phyloP scores from a whole-genome alignment of 768 basidiomycete species.

The Sarcodon sp. region DNA sequence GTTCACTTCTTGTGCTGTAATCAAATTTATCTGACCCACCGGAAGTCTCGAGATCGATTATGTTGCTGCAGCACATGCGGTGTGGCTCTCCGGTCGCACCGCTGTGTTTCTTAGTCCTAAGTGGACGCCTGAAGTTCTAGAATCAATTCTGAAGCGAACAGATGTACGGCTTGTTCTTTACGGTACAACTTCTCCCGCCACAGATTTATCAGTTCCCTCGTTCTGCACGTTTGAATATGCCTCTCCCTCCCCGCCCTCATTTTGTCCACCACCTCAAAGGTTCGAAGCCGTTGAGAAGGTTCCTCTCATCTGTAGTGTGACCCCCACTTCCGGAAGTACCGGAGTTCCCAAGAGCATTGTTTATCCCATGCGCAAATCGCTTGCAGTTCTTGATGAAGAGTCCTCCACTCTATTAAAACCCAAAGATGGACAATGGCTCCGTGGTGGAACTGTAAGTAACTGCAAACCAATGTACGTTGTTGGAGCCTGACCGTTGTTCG shows the following conservation, averaged over 20 bases:
- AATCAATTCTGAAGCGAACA: constrained; percentile 11
- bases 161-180: constrained; percentile 12
- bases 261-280: constrained; percentile 7
- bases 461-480: neutral
- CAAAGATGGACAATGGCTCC: constrained; percentile 19
- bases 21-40: neutral
- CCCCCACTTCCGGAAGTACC: constrained; percentile 17
- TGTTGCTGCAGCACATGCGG: constrained; percentile 16
- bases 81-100: constrained; percentile 15
- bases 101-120: constrained; percentile 17
- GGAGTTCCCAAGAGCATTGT: constrained; percentile 19
- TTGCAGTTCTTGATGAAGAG: constrained; percentile 14
- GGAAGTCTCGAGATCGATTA: constrained; percentile 17
- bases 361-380: constrained; percentile 15
- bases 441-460: constrained; percentile 16
- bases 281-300: constrained; percentile 10
- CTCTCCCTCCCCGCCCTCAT: constrained; percentile 3
- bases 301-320: constrained; percentile 15
- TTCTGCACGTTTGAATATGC: constrained; percentile 11
- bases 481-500: neutral
- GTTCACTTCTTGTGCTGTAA: neutral
- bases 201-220: constrained; percentile 4
- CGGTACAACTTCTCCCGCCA: constrained; percentile 8
- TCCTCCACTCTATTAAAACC: constrained; percentile 15
- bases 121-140: constrained; percentile 16